Base-by-base conservation (phyloP, 495 filamentous ascomycete genomes). In the Tetracladium setigerum region DNA sequence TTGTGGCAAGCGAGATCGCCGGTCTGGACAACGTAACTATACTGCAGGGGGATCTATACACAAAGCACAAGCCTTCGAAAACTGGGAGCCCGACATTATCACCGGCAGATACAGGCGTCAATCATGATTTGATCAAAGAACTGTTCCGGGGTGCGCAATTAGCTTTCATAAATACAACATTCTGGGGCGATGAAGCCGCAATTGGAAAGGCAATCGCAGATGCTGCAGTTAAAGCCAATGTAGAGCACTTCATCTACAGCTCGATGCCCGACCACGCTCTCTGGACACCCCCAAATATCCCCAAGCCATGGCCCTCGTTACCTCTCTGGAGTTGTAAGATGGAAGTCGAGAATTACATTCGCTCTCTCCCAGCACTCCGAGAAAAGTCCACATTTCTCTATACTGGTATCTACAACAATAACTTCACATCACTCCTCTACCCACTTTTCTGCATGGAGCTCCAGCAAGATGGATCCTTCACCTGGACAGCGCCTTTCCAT, bases 101-200 rank as follows among this genome's bases (percentile, higher is more conserved):
- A 5, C 71, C 47, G 67, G 66, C 15, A 55, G 57, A 40, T 60
- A 70, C 37, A 61, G 63, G 67, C 34, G 68, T 79, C 34, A 79
- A 79, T 52, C 64, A 73, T 47, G 59, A 66, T 4, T 67, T 98
- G 42, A 84, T 98, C 61, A 73, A 76, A 22, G 65, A 79, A 18
- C 76, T 98, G 11, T 98, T 97, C 72, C 63, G 72, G 10, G 87
- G 86, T 53, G 87, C 87, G 16, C 81, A 90, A 47, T 71, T 90
- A 32, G 92, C 92, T 47, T 98, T 96, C 65, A 89, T 97, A 73
- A 98, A 98, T 68, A 98, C 92, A 24, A 91, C 89, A n/a, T 94
- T 91, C 50, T 91, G 90, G 70, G 94, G 92, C 30, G 89, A 97
- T 61, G 92, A 98, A 71, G 76, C 89, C 37, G 81, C 79, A 9